These are phyloP conservation scores for Thielaviopsis euricoi DNA, from an alignment of 2,329 filamentous ascomycete species.

Conservation along the genomic window DNA sequence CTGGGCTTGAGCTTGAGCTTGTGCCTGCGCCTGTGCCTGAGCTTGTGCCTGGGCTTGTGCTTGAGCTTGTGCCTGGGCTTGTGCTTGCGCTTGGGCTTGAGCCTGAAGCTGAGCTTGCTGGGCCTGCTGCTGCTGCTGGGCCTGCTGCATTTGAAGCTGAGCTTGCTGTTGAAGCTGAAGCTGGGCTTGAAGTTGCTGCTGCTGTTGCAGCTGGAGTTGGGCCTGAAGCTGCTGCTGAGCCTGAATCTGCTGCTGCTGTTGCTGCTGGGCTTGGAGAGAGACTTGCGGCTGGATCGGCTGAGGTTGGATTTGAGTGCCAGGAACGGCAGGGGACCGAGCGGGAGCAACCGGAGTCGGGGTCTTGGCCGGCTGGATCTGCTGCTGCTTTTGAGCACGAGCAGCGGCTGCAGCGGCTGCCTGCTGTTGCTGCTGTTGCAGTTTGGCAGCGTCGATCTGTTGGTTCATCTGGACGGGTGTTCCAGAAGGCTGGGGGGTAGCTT, in stretches of 20 bases:
- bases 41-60: too few relatives aligned
- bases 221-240: conserved; percentile 10
- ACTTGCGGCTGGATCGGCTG: conserved; percentile 15
- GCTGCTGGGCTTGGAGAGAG: background rate
- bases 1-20: conserved; percentile 16
- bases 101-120: background rate
- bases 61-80: conserved; percentile 12
- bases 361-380: conserved; percentile 9
- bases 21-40: conserved; percentile 17
- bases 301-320: conserved; percentile 9
- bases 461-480: background rate
- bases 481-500: background rate
- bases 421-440: conserved; percentile 10
- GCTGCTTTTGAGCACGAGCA: conserved; percentile 4
- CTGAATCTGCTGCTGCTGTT: background rate
- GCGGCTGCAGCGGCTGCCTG: background rate
- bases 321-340: background rate
- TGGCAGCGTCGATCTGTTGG: conserved; percentile 11
- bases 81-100: conserved; percentile 14
- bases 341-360: conserved; percentile 4
- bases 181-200: conserved; percentile 14
- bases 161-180: background rate
- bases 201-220: conserved; percentile 16
- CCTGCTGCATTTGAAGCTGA: conserved; percentile 9
- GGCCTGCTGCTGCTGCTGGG: conserved; percentile 14